A percentile compares a stretch with the other conserved stretches of the same genome.
Evolutionary conservation across 2,329 filamentous ascomycete species (phyloP).

Genomic region (Fusarium temperatum): DNA sequence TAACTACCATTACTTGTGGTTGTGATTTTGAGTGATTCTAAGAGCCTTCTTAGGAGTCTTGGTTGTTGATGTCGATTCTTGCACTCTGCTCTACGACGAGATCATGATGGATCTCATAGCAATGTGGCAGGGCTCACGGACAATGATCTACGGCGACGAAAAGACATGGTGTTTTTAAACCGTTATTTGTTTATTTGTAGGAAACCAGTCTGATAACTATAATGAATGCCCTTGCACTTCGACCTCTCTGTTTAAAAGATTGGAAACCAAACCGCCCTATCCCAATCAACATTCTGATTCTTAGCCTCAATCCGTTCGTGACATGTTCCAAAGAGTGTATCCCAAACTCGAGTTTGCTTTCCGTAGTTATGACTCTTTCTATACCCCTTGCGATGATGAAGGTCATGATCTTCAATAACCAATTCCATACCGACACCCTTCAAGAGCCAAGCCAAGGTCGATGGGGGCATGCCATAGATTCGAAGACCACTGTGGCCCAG

Average conservation of each 20-base stretch:
- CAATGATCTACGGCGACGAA: background rate
- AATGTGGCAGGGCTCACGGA: background rate
- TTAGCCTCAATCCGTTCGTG: slow-evolving; percentile 13
- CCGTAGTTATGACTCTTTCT: slow-evolving; percentile 30
- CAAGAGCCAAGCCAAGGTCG: slow-evolving; percentile 11
- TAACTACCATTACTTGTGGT: background rate
- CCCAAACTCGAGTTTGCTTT: slow-evolving; percentile 25
- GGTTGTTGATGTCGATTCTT: background rate
- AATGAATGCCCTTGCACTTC: background rate
- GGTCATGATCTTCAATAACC: slow-evolving; percentile 24
- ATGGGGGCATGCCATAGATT: slow-evolving; percentile 16
- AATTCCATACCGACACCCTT: background rate
- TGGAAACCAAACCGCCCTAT: background rate
- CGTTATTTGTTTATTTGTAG: background rate
- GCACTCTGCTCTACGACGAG: background rate
- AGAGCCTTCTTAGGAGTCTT: accelerated
- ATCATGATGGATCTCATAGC: background rate
- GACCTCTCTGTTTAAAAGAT: background rate
- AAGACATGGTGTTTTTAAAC: too few species aligned
- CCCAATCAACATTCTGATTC: slow-evolving; percentile 15
- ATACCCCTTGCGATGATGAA: slow-evolving; percentile 26
- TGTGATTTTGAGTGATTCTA: background rate
- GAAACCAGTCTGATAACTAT: background rate
- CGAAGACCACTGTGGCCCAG: slow-evolving; percentile 23
- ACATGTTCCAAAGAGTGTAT: slow-evolving; percentile 19